These are phyloP conservation scores for Cyberlindnera veronae DNA, from an alignment of 805 yeast species.

Conservation along the genomic window DNA sequence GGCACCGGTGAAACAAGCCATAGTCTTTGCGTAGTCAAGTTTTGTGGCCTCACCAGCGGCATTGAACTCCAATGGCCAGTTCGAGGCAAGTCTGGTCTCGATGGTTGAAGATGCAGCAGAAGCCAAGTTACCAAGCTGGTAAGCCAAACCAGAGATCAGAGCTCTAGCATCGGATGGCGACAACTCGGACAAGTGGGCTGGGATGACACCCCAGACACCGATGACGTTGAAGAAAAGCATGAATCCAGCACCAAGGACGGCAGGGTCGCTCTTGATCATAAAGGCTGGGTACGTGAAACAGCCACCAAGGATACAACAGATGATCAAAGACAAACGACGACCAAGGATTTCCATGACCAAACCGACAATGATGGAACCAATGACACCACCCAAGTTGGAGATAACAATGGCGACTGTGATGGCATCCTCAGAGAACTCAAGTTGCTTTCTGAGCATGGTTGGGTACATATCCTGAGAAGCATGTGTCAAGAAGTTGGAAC, in stretches of 20 bases:
- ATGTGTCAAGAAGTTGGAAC: constrained; percentile 68
- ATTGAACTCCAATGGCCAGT: constrained; percentile 47
- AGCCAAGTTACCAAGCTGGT: constrained; percentile 72
- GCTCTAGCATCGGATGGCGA: constrained; percentile 65
- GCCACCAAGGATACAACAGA: constrained; percentile 54
- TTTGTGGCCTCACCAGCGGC: constrained; percentile 29
- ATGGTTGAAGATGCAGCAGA: constrained; percentile 71
- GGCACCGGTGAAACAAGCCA: constrained; percentile 67
- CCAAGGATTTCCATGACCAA: constrained; percentile 59
- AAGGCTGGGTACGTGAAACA: constrained; percentile 62
- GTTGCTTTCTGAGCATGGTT: constrained; percentile 55
- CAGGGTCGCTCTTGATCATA: constrained; percentile 33
- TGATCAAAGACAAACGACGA: constrained; percentile 52
- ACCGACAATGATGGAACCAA: constrained; percentile 59
- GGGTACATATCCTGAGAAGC: constrained; percentile 76
- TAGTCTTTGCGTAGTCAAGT: constrained; percentile 60
- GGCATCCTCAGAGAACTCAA: constrained; percentile 42
- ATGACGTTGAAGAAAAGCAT: constrained; percentile 62
- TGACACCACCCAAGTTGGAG: constrained; percentile 62
- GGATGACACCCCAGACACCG: constrained; percentile 75
- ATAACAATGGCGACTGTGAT: constrained; percentile 59
- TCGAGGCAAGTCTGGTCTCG: constrained; percentile 58
- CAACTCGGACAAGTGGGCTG: constrained; percentile 62
- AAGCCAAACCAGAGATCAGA: constrained; percentile 57
- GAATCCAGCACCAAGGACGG: constrained; percentile 58